Conservation (phyloP, 495 filamentous ascomycete genomes). For the Tetracladium marchalianum region DNA sequence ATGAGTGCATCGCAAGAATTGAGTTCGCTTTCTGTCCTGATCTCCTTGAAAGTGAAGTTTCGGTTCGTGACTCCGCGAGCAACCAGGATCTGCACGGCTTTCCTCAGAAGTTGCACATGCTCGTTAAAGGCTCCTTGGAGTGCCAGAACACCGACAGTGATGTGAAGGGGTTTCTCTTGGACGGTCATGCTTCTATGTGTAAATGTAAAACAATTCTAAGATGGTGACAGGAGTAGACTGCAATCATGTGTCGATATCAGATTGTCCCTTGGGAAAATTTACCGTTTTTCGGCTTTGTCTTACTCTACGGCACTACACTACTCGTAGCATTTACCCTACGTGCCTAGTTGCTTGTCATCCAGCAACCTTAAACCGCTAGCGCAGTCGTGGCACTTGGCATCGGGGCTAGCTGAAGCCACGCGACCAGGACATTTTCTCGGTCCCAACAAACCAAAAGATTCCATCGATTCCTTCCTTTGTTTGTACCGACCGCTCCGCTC, state of each 20-base stretch:
- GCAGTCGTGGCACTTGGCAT: no score
- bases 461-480: no score
- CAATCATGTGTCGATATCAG: no score
- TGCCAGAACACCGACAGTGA: constrained; percentile 75
- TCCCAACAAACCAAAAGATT: neutral
- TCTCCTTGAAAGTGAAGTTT: constrained; percentile 55
- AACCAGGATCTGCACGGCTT: constrained; percentile 42
- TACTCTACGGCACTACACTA: no score
- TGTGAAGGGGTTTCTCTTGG: neutral
- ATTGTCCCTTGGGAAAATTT: no score
- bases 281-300: no score
- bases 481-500: neutral
- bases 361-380: no score
- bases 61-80: constrained; percentile 15
- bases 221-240: no score
- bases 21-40: constrained; percentile 67
- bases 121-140: constrained; percentile 92
- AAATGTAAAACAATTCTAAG: neutral
- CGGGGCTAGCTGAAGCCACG: no score
- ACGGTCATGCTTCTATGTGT: constrained; percentile 4
- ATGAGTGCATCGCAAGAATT: constrained; percentile 70
- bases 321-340: no score
- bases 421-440: neutral
- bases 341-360: no score
- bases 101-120: constrained; percentile 66